Conservation (phyloP, 2,329 filamentous ascomycete species). For the Phaeosphaeria sp. region DNA sequence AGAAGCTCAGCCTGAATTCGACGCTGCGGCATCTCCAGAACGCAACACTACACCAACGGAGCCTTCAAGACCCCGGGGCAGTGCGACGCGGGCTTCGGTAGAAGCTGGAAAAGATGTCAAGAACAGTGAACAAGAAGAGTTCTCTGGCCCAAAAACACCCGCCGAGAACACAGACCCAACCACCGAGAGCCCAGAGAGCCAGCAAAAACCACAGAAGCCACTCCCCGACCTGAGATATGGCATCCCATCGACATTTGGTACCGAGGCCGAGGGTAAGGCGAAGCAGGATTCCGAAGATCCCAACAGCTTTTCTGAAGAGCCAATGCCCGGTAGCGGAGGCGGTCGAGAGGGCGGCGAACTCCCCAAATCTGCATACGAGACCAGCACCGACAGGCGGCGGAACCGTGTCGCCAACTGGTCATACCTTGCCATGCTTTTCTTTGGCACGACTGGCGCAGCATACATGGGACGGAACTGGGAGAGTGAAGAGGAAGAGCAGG, state of each 20-base stretch:
- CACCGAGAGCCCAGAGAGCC: slow-evolving; percentile 46
- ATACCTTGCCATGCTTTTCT: slow-evolving; percentile 67
- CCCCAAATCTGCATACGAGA: slow-evolving; percentile 83
- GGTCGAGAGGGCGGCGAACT: slow-evolving; percentile 69
- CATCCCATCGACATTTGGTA: slow-evolving; percentile 87
- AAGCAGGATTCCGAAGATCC: slow-evolving; percentile 36
- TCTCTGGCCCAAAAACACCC: slow-evolving; percentile 43
- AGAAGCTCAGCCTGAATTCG: slow-evolving; percentile 46
- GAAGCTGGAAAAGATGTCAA: slow-evolving; percentile 26
- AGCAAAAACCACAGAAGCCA: slow-evolving; percentile 63
- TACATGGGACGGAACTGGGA: slow-evolving; percentile 93
- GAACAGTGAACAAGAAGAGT: slow-evolving; percentile 45
- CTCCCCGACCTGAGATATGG: slow-evolving; percentile 93
- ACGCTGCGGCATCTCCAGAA: slow-evolving; percentile 18
- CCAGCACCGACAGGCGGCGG: slow-evolving; percentile 84
- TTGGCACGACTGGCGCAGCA: slow-evolving; percentile 64
- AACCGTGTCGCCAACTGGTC: slow-evolving; percentile 77
- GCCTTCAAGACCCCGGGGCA: slow-evolving; percentile 32
- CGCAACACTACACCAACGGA: slow-evolving; percentile 29
- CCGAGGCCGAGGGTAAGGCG: slow-evolving; percentile 61
- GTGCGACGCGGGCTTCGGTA: slow-evolving; percentile 20
- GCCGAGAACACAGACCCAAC: slow-evolving; percentile 46
- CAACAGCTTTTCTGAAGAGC: slow-evolving; percentile 62
- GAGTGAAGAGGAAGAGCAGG: slow-evolving; percentile 70
- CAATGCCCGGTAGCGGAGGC: slow-evolving; percentile 49